Conservation (phyloP, 2,329 filamentous ascomycete species). For the Cercospora nicotianae region DNA sequence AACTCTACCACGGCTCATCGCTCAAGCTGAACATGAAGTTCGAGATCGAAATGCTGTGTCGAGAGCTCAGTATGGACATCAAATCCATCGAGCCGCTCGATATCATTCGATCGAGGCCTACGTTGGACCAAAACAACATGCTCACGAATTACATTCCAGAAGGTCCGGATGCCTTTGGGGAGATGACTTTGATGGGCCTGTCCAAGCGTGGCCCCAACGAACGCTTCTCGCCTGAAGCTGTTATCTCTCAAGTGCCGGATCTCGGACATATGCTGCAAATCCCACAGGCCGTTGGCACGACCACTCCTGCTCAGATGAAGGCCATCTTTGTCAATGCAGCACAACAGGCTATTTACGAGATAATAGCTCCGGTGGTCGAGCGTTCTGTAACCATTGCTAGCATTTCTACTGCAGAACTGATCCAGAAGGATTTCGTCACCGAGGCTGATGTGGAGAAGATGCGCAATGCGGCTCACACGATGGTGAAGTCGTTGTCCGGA, state of each 20-base stretch:
- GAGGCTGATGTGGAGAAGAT: slow-evolving; percentile 87
- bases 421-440: slow-evolving; percentile 93
- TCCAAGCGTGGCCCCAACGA: slow-evolving; percentile 62
- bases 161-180: slow-evolving; percentile 75
- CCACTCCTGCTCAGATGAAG: slow-evolving; percentile 65
- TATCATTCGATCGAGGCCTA: slow-evolving; percentile 73
- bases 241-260: slow-evolving; percentile 80
- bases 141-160: slow-evolving; percentile 44
- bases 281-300: slow-evolving; percentile 72
- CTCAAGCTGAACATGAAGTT: slow-evolving; percentile 97
- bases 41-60: slow-evolving; percentile 96
- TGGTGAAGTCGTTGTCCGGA: slow-evolving; percentile 92
- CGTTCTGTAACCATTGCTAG: slow-evolving; percentile 96
- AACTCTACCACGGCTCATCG: slow-evolving; percentile 89
- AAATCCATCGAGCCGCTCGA: slow-evolving; percentile 86
- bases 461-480: slow-evolving; percentile 81
- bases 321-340: slow-evolving; percentile 82
- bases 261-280: slow-evolving; percentile 76
- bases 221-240: slow-evolving; percentile 72
- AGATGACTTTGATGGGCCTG: slow-evolving; percentile 70
- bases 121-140: slow-evolving; percentile 37
- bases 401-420: slow-evolving; percentile 92
- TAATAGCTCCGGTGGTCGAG: slow-evolving; percentile 96
- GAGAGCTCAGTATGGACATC: slow-evolving; percentile 86
- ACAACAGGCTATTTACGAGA: slow-evolving; percentile 87